Conservation (phyloP, 352 stramenopile genomes). For the Halophytophthora batemanensis region DNA sequence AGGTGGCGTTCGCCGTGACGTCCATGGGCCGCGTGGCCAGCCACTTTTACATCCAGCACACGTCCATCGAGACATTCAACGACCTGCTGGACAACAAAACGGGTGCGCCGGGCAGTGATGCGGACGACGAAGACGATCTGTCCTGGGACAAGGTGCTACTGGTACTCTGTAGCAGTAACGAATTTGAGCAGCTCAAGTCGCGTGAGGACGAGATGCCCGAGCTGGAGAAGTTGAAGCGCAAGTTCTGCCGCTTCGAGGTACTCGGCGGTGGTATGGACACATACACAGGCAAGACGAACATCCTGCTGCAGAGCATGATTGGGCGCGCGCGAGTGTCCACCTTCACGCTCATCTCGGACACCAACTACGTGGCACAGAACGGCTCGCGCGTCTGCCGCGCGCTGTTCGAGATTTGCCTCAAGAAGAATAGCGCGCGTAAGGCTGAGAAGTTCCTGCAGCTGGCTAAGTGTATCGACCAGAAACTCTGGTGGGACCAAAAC, state of each 20-base stretch:
- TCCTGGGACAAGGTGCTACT: slow-evolving; percentile 69
- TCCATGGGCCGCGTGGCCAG: slow-evolving; percentile 96
- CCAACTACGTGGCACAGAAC: slow-evolving; percentile 99
- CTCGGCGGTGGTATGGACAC: slow-evolving; percentile 90
- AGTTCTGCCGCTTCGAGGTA: slow-evolving; percentile 88
- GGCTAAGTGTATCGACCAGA: slow-evolving; percentile 96
- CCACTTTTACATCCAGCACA: slow-evolving; percentile 99
- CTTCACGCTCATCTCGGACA: slow-evolving; percentile 99
- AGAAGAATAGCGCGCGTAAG: slow-evolving; percentile 83
- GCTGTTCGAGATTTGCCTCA: slow-evolving; percentile 98
- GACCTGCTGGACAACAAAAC: slow-evolving; percentile 83
- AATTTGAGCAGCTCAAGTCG: slow-evolving; percentile 97
- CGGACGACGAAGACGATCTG: slow-evolving; percentile 42
- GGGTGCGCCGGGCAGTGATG: slow-evolving; percentile 17
- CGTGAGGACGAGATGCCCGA: slow-evolving; percentile 95
- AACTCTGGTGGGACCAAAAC: slow-evolving; percentile 97
- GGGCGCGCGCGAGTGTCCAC: slow-evolving; percentile 80
- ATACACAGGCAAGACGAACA: slow-evolving; percentile 94
- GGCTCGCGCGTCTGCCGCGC: slow-evolving; percentile 95
- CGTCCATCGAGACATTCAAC: slow-evolving; percentile 98
- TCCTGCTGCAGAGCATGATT: slow-evolving; percentile 92
- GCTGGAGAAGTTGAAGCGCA: slow-evolving; percentile 89
- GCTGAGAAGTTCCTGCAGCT: slow-evolving; percentile 94
- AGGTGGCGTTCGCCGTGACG: slow-evolving; percentile 90
- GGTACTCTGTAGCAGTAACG: slow-evolving; percentile 81